A percentile compares a stretch with the other conserved stretches of the same genome.
phyloP scores from a whole-genome alignment of 2,329 filamentous ascomycete species.

The Botrytis aclada region DNA sequence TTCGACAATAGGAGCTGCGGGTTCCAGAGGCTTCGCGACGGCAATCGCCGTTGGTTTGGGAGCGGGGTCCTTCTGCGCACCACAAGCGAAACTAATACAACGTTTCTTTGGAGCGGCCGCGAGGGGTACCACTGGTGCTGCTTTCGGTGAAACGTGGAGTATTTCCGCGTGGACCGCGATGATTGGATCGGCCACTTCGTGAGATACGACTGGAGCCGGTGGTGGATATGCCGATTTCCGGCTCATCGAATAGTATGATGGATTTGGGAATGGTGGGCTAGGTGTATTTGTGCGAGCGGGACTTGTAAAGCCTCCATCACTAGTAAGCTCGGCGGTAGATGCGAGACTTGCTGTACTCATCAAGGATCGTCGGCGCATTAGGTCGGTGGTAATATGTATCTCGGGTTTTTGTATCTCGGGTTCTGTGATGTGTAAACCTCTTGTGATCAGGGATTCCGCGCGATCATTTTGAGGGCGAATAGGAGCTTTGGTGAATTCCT shows the following conservation, averaged over 20 bases:
- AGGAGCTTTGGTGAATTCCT: conserved; percentile 37
- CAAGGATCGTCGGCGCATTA: conserved; percentile 49
- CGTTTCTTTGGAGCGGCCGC: conserved; percentile 73
- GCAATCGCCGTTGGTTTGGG: conserved; percentile 41
- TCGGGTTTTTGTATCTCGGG: conserved; percentile 45
- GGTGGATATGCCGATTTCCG: conserved; percentile 25
- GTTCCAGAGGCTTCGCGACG: conserved; percentile 34
- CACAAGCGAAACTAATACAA: conserved; percentile 88
- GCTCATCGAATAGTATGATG: conserved; percentile 35
- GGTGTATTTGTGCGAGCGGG: conserved; percentile 84
- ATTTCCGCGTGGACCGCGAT: conserved; percentile 21
- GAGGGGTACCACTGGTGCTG: conserved; percentile 49
- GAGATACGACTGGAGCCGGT: conserved; percentile 20
- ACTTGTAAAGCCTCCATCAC: conserved; percentile 86
- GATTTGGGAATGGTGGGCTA: conserved; percentile 74
- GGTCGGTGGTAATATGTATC: conserved; percentile 42
- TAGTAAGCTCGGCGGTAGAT: conserved; percentile 90
- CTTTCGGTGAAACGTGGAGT: conserved; percentile 38
- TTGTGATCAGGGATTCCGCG: conserved; percentile 81
- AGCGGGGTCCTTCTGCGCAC: conserved; percentile 53
- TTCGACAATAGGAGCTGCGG: conserved; percentile 32
- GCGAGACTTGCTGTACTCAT: conserved; percentile 74
- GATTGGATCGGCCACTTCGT: conserved; percentile 18
- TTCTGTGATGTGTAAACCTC: conserved; percentile 70
- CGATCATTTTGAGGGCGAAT: conserved; percentile 51